Base-by-base conservation (phyloP, 345 rosid genomes). In the Aquilaria malaccensis region DNA sequence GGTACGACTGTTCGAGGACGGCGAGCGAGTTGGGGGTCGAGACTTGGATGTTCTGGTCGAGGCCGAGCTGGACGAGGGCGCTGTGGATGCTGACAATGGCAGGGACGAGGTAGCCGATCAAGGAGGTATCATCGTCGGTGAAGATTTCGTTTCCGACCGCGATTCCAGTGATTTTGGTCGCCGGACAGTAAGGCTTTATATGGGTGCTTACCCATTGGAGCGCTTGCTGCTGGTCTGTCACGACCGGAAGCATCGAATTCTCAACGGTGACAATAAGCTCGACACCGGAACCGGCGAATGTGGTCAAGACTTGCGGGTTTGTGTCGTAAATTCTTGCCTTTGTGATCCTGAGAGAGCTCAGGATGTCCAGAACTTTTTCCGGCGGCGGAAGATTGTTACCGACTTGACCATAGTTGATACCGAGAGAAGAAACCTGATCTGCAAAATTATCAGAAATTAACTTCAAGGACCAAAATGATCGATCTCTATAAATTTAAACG, bases 401-500 rank as follows among this genome's bases (percentile, higher is more conserved):
- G 31, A 94, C 74, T 79, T 94, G 99, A 10, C 99, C 99, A 30
- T 94, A 94, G 57, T 90, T 94, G 76, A 94, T 88, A 55, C 97
- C 99, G 47, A 90, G 70, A 33, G 85, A 83, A 4, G 60, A 55
- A 3, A 84, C 94, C 73, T 59, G 53, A 73, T 72, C 89, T 83
- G 80, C 33, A 53, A 52, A 58, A 53, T 29, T 47, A 50, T 12
- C 58, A 47, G 47, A 22, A 63, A 37, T 14, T 31, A 30, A n/a
- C 50, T 32, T 33, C 3, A 61, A 60, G 14, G 3, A 15, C 32
- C 55, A 7, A 30, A 30, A 54, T 50, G 9, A 37, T 37, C 57
- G 9, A 43, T 12, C 13, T 2, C 0, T 14, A 22, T 13, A 11
- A n/a, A 43, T 33, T 22, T 29, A 2, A 5, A 59, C 29, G 12